Percentiles rank a stretch among this genome's conserved stretches.
These are phyloP conservation scores for Lasiodiplodia theobromae DNA, from an alignment of 2,329 filamentous ascomycete species.

Conservation along the genomic window DNA sequence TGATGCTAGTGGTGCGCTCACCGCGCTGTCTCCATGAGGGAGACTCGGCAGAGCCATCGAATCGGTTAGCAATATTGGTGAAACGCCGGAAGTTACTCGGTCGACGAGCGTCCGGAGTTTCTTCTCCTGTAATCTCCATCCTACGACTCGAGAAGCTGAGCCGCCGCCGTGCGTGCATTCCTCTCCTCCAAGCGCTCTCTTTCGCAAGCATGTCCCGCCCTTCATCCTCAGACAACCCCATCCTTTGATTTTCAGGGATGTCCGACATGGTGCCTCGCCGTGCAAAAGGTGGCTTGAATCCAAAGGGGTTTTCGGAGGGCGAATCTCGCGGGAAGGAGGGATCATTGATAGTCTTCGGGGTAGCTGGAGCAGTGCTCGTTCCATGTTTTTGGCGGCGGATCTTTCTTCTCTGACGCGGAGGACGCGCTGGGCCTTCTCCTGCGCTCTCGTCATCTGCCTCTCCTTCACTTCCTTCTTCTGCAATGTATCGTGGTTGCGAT, in stretches of 20 bases:
- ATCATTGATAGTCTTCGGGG: slow-evolving; percentile 63
- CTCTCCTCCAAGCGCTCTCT: slow-evolving; percentile 54
- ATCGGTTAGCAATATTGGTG: slow-evolving; percentile 48
- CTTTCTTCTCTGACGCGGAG: slow-evolving; percentile 66
- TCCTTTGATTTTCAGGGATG: slow-evolving; percentile 54
- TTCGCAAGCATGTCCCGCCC: slow-evolving; percentile 56
- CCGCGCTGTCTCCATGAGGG: slow-evolving; percentile 53
- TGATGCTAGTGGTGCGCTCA: slow-evolving; percentile 56
- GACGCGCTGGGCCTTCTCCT: slow-evolving; percentile 65
- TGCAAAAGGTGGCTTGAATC: slow-evolving; percentile 62
- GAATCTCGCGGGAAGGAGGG: slow-evolving; percentile 54
- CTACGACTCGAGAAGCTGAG: slow-evolving; percentile 38
- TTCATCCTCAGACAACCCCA: slow-evolving; percentile 59
- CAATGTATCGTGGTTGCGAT: slow-evolving; percentile 52
- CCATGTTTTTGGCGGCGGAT: slow-evolving; percentile 65
- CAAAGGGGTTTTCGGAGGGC: slow-evolving; percentile 40
- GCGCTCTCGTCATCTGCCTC: slow-evolving; percentile 85
- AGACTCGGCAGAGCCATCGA: slow-evolving; percentile 46
- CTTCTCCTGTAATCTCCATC: slow-evolving; percentile 42
- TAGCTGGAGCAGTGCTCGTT: slow-evolving; percentile 71
- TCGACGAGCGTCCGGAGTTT: slow-evolving; percentile 45
- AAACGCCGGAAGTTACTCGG: slow-evolving; percentile 55
- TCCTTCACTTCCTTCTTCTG: slow-evolving; percentile 72
- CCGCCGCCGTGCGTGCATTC: slow-evolving; percentile 45
- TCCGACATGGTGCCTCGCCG: slow-evolving; percentile 58